Evolutionary conservation across 768 basidiomycete species (phyloP).

Genomic region (Krasilnikovozyma curviuscula): DNA sequence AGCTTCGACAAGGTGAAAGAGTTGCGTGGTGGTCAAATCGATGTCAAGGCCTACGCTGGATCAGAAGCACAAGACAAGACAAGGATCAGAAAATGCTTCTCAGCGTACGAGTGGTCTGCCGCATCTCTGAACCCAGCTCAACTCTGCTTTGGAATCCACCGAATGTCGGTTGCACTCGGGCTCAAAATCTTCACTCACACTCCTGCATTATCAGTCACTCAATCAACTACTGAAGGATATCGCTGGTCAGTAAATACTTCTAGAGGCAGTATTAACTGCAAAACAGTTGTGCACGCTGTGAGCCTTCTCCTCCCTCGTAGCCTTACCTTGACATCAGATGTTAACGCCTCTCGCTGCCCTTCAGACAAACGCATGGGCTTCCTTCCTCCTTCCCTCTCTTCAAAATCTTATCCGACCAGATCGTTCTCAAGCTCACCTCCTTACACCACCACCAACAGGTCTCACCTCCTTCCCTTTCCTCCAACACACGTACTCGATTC

Average conservation of each 20-base stretch:
- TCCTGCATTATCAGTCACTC: conserved; percentile 37
- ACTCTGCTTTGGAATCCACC: conserved; percentile 23
- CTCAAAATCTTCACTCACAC: conserved; percentile 47
- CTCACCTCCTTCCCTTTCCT: neutral
- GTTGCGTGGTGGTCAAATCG: no score
- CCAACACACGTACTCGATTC: conserved; percentile 2
- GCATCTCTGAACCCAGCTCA: conserved; percentile 10
- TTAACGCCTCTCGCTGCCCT: no score
- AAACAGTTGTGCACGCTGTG: conserved; percentile 51
- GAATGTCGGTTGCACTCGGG: conserved; percentile 3
- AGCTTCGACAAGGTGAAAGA: no score
- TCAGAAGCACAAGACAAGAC: no score
- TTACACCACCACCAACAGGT: neutral
- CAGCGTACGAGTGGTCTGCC: neutral
- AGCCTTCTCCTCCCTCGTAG: neutral
- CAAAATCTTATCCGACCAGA: neutral
- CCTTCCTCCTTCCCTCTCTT: neutral
- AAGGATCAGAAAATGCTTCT: conserved; percentile 10
- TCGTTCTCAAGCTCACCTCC: conserved; percentile 1
- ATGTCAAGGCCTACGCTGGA: no score
- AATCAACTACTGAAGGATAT: conserved; percentile 1
- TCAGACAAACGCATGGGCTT: no score
- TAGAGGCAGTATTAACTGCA: conserved; percentile 42
- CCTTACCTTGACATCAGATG: no score
- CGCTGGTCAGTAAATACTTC: conserved; percentile 44